These are phyloP conservation scores for Linanthus parryae DNA, from an alignment of 148 eudicot genomes.

Conservation along the genomic window DNA sequence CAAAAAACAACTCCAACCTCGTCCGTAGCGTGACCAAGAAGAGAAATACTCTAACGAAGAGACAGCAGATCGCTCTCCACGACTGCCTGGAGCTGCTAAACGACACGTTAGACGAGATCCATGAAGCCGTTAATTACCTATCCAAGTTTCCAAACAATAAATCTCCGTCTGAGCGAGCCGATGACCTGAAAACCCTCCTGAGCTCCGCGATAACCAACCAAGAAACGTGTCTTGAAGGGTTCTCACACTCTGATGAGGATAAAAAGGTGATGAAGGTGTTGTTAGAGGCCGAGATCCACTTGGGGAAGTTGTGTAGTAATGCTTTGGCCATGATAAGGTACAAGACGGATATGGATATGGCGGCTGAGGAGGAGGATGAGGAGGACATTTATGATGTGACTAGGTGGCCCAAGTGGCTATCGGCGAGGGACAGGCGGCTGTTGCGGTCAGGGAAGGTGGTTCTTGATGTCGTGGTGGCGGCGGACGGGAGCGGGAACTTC, in stretches of 20 bases:
- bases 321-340: slow-evolving; percentile 69
- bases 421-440: slow-evolving; percentile 51
- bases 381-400: slow-evolving; percentile 4
- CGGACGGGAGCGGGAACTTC: slow-evolving; percentile 60
- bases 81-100: slow-evolving; percentile 61
- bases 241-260: slow-evolving; percentile 49
- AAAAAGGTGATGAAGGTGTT: slow-evolving; percentile 34
- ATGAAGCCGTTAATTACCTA: slow-evolving; percentile 31
- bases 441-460: slow-evolving; percentile 38
- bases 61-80: slow-evolving; percentile 50
- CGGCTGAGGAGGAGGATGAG: slow-evolving; percentile 11
- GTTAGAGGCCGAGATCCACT: slow-evolving; percentile 26
- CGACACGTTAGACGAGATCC: slow-evolving; percentile 67
- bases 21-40: slow-evolving; percentile 26
- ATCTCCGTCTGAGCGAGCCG: slow-evolving; percentile 35
- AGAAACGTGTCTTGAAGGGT: slow-evolving; percentile 73
- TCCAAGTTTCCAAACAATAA: slow-evolving; percentile 30
- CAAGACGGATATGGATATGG: slow-evolving; percentile 51
- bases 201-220: slow-evolving; percentile 78
- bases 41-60: slow-evolving; percentile 21
- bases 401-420: slow-evolving; percentile 67
- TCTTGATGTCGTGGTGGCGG: slow-evolving; percentile 65
- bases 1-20: slow-evolving; percentile 31
- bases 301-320: slow-evolving; percentile 72
- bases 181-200: slow-evolving; percentile 57